Evolutionary conservation across 1,139 yeast genomes (phyloP), one percentile per base, ranked within the genome.

Genomic region (Nakaseomyces bracarensis): DNA sequence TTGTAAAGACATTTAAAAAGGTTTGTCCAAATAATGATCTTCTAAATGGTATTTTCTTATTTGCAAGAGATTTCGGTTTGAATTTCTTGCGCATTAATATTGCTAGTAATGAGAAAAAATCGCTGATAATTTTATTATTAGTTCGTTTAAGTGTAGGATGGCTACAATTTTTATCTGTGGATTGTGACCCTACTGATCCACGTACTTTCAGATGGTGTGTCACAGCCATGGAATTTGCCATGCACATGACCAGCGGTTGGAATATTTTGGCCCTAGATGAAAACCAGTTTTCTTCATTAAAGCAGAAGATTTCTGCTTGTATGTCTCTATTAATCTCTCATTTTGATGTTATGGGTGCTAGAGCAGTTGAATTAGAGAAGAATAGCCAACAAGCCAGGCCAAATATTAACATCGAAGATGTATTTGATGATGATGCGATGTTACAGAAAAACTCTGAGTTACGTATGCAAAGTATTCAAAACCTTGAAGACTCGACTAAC

Each of bases 281-380:
- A 47, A 84, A 78, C 18, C 91, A 84, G 55, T 91, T 89, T 58
- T 69, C 74, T 44, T 67, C 71, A 39, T 67, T 91, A 52, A 80
- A 87, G 52, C 72, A 77, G 43, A 87, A 86, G 58, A 96, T 91
- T 36, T 95, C 97, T 0, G 84, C 95, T 2, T 87, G 97, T 63
- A 87, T 91, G 93, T 80, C 96, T 1, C 68, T 91, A 42, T 71
- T 91, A 48, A 89, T 91, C 49, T 85, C 96, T 0, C 98, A 91
- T 65, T 91, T 91, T 58, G 98, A 91, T 65, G 87, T 91, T 44
- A 91, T 91, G 96, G 98, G 98, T 42, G 96, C 97, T 0, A 74
- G 97, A 55, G 83, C 96, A 4, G 55, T 58, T 5, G 83, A 82
- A 57, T 87, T 87, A 3, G 87, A 81, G 51, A 68, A 55, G 62